phyloP scores from a whole-genome alignment of 1,284 basidiomycete genomes.

The Cerrena zonata region DNA sequence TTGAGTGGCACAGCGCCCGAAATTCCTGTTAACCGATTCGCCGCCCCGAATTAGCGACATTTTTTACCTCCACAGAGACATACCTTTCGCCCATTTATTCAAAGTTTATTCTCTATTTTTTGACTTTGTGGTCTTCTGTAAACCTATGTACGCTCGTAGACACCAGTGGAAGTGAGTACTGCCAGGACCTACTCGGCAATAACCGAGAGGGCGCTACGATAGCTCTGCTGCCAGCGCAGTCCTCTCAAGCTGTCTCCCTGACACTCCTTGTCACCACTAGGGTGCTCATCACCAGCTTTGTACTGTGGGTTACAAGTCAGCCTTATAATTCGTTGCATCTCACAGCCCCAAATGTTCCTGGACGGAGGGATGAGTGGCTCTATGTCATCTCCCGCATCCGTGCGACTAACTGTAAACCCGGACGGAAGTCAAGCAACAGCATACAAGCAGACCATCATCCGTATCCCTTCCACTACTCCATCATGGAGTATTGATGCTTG shows the following conservation, averaged over 20 bases:
- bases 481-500: conserved; percentile 35
- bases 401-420: background rate
- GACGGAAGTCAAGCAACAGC: no score
- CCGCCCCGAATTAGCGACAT: background rate
- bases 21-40: background rate
- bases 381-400: background rate
- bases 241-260: no score
- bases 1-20: background rate
- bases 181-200: background rate
- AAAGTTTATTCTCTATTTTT: background rate
- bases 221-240: no score
- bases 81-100: background rate
- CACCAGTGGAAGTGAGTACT: background rate
- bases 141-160: background rate
- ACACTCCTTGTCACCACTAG: no score
- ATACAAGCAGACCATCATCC: conserved; percentile 14
- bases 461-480: conserved; percentile 30
- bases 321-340: no score
- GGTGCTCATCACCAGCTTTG: no score
- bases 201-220: background rate
- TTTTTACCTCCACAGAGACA: background rate
- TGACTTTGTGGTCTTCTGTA: background rate
- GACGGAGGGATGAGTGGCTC: background rate
- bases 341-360: no score
- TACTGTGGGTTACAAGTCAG: no score